These are phyloP conservation scores for Leonotis leonurus DNA, from an alignment of 257 asterid genomes.

Conservation along the genomic window DNA sequence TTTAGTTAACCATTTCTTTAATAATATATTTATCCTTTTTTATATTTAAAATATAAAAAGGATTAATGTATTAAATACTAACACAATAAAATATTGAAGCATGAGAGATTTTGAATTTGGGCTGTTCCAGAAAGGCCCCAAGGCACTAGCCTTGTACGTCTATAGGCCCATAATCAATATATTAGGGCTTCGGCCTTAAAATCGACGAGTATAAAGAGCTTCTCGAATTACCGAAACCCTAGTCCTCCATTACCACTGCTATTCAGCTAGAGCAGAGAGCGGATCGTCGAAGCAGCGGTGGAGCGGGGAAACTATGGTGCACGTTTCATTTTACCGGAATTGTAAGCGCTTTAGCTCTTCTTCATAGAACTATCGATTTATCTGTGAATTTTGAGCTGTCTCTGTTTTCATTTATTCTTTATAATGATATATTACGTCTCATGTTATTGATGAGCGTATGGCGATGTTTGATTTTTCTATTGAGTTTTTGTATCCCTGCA, in stretches of 20 bases:
- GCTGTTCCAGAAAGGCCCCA: neutral
- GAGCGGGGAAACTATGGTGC: slow-evolving; percentile 38
- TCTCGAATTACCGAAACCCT: slow-evolving; percentile 12
- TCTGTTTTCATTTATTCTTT: neutral
- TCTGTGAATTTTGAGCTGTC: neutral
- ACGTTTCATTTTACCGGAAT: slow-evolving; percentile 47
- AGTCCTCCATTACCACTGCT: slow-evolving; percentile 7
- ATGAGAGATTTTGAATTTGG: neutral
- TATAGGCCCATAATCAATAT: too few relatives aligned
- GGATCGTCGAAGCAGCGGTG: slow-evolving; percentile 16
- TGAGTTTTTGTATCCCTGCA: too few relatives aligned
- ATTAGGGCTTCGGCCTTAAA: slow-evolving; percentile 24
- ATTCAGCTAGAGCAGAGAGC: slow-evolving; percentile 12
- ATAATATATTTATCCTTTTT: too few relatives aligned
- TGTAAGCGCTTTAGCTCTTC: slow-evolving; percentile 29
- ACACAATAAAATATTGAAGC: too few relatives aligned
- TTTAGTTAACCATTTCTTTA: too few relatives aligned
- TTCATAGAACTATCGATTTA: neutral
- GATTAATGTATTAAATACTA: too few relatives aligned
- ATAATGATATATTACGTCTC: neutral
- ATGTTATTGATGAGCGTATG: neutral
- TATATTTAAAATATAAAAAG: too few relatives aligned
- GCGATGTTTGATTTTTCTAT: neutral
- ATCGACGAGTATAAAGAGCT: neutral
- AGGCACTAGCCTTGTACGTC: neutral